Evolutionary conservation across 1,139 yeast species (phyloP), one percentile per base, ranked within the genome.

Genomic region (Scheffersomyces lignicola): DNA sequence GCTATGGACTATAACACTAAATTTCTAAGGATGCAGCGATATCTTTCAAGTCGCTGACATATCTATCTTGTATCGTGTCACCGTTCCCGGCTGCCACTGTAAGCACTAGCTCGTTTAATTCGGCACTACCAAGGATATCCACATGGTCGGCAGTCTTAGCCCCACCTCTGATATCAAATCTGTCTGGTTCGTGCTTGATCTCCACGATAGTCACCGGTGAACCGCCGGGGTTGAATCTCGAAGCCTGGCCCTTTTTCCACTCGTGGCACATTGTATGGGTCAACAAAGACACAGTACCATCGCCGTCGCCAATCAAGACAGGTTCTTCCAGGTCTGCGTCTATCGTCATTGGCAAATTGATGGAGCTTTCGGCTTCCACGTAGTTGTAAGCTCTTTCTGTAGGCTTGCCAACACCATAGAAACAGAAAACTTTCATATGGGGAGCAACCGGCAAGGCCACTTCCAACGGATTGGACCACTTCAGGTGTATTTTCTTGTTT

Each of bases 81-180:
- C 94, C 95, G 33, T 69, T 58, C 0, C 97, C 98, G 31, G 88
- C 73, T 3, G 90, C 97, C 15, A 92, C 90, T 42, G 77, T 76
- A 39, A 92, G 67, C 5, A 92, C 69, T 51, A 90, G 65, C 53
- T 92, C 97, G 56, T 92, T 92, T 55, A 92, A 68, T 54, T 84
- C 96, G 0, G 97, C 89, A 40, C 96, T 81, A 1, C 98, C 98
- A 33, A 92, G 69, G 38, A 92, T 89, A 57, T 94, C 98, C 16
- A 92, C 98, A 59, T 92, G 98, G 51, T 92, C 98, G 0, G 98
- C 97, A 1, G 97, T 92, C 54, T 86, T 86, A 15, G 97, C 95
- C 4, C 98, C 98, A 14, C 98, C 98, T 47, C 98, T 76, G 33
- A 92, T 84, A 62, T 94, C 98, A 54, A 84, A 88, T 48, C 87